These are phyloP conservation scores for Glebionis coronaria DNA, from an alignment of 129 eudicot genomes.

Conservation along the genomic window DNA sequence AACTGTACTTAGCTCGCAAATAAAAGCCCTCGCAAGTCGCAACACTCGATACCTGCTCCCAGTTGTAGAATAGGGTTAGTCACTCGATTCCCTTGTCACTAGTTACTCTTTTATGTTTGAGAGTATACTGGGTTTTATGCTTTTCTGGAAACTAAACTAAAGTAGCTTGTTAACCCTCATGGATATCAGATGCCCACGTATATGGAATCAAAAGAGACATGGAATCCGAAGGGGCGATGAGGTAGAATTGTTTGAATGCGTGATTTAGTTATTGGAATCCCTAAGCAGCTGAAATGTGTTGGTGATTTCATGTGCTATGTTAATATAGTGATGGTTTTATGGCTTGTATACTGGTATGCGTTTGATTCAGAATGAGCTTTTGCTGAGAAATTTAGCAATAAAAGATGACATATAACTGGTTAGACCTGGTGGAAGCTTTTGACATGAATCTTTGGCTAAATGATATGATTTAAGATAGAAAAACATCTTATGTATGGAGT, in stretches of 20 bases:
- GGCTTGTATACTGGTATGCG: neutral
- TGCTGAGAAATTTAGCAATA: neutral
- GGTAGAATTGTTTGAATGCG: neutral
- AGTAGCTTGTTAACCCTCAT: no score
- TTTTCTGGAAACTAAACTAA: no score
- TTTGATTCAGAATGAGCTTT: neutral
- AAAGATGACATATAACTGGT: conserved; percentile 2
- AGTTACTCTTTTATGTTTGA: conserved; percentile 1
- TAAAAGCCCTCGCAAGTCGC: no score
- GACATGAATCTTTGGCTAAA: neutral
- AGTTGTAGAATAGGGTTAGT: neutral
- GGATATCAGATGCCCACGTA: no score
- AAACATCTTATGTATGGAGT: no score
- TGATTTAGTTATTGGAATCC: conserved; percentile 1
- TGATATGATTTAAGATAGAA: neutral
- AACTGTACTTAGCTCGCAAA: no score
- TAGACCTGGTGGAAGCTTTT: neutral
- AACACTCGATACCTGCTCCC: no score
- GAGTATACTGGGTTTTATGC: neutral
- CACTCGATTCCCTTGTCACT: conserved; percentile 14
- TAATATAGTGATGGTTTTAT: neutral
- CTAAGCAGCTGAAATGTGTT: neutral
- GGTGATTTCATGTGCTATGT: no score
- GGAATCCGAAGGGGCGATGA: neutral
- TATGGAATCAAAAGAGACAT: no score